These are phyloP conservation scores for Candida gigantensis DNA, from an alignment of 1,139 yeast species.

Conservation along the genomic window DNA sequence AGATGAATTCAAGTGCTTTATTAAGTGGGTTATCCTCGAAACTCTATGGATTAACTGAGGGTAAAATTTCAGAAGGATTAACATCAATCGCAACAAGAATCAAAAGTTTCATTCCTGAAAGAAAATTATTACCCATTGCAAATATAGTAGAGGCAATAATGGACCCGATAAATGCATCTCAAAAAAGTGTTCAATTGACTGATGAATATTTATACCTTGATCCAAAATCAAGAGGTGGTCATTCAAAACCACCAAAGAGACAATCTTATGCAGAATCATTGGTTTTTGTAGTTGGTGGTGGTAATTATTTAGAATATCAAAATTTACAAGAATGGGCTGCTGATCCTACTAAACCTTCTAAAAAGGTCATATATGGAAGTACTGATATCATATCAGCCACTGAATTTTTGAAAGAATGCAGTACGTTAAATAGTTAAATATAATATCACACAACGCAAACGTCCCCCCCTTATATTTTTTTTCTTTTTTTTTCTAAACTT, in stretches of 20 bases:
- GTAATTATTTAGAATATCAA: slow-evolving; percentile 90
- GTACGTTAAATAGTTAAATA: slow-evolving; percentile 45
- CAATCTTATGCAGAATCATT: slow-evolving; percentile 77
- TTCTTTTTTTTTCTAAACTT: not conserved
- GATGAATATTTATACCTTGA: slow-evolving; percentile 91
- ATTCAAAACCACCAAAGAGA: slow-evolving; percentile 84
- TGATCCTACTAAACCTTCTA: slow-evolving; percentile 40
- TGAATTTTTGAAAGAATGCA: slow-evolving; percentile 74
- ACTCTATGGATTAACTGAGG: slow-evolving; percentile 83
- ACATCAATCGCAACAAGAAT: slow-evolving; percentile 88
- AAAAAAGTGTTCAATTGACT: slow-evolving; percentile 64
- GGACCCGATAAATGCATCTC: slow-evolving; percentile 72
- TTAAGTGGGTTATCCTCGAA: slow-evolving; percentile 77
- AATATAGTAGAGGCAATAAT: slow-evolving; percentile 87
- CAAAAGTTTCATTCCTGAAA: slow-evolving; percentile 83
- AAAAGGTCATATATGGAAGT: slow-evolving; percentile 78
- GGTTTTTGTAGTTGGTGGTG: slow-evolving; percentile 96
- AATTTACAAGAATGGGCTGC: slow-evolving; percentile 83
- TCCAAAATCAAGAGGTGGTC: slow-evolving; percentile 88
- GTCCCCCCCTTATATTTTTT: not conserved
- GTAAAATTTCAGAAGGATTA: slow-evolving; percentile 72
- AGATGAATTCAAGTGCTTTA: slow-evolving; percentile 54
- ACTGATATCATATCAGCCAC: slow-evolving; percentile 78
- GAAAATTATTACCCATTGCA: slow-evolving; percentile 84
- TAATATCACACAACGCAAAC: slow-evolving; percentile 2